A percentile compares a stretch with the other conserved stretches of the same genome.
Evolutionary conservation across 1,139 yeast genomes (phyloP).

Genomic region (Lipomyces yarrowii): DNA sequence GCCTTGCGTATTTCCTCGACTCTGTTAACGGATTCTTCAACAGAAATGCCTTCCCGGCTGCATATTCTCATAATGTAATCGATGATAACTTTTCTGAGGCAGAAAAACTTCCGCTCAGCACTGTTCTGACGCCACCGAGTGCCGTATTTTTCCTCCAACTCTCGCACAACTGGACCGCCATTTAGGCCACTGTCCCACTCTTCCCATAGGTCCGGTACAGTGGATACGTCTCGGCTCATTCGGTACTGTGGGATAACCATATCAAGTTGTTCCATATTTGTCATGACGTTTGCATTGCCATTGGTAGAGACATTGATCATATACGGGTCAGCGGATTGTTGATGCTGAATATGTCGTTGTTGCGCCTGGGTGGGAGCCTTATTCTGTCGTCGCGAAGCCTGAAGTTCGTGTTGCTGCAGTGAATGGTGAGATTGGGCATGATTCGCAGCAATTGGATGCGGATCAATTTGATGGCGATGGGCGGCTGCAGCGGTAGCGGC

Average conservation of each 20-base stretch:
- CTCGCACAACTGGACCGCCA: conserved; percentile 32
- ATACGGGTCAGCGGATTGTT: conserved; percentile 19
- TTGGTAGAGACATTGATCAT: conserved; percentile 10
- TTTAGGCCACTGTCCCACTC: conserved; percentile 33
- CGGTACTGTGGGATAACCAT: conserved; percentile 28
- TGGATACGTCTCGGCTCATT: conserved; percentile 28
- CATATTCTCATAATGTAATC: conserved; percentile 20
- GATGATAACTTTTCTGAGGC: conserved; percentile 32
- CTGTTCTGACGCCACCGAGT: conserved; percentile 32
- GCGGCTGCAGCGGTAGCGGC: conserved; percentile 13
- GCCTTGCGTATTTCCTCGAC: conserved; percentile 26
- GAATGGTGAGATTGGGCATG: neutral
- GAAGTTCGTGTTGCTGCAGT: conserved; percentile 7
- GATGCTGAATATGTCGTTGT: conserved; percentile 22
- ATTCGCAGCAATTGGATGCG: conserved; percentile 7
- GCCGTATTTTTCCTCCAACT: conserved; percentile 30
- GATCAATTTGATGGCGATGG: conserved; percentile 10
- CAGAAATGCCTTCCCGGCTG: conserved; percentile 15
- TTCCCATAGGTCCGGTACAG: conserved; percentile 31
- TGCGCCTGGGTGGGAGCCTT: conserved; percentile 22
- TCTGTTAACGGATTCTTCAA: conserved; percentile 22
- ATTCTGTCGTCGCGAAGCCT: conserved; percentile 14
- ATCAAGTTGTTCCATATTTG: conserved; percentile 12
- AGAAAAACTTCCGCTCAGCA: conserved; percentile 33
- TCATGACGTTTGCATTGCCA: neutral